These are phyloP conservation scores for Debaryomyces hansenii DNA, from an alignment of 805 yeast genomes.

Conservation along the genomic window DNA sequence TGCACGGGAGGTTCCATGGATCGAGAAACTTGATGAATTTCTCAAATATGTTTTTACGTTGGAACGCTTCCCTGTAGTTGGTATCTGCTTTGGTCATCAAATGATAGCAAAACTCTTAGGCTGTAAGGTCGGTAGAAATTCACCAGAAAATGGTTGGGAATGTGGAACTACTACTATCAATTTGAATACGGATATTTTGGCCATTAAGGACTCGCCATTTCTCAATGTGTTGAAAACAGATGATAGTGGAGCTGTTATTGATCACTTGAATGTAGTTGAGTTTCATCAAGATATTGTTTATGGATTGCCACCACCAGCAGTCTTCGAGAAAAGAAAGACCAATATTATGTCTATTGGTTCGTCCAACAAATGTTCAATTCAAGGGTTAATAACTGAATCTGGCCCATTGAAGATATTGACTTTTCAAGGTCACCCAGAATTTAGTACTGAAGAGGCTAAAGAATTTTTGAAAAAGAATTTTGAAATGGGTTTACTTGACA, in stretches of 20 bases:
- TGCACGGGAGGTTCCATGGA: constrained; percentile 40
- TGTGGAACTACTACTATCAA: constrained; percentile 55
- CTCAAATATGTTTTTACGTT: constrained; percentile 16
- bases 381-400: constrained; percentile 56
- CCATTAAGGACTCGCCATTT: constrained; percentile 23
- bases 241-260: constrained; percentile 30
- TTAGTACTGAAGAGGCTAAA: constrained; percentile 36
- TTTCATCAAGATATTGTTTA: constrained; percentile 41
- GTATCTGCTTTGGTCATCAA: constrained; percentile 90
- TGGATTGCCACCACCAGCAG: constrained; percentile 38
- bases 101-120: constrained; percentile 68
- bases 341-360: constrained; percentile 47
- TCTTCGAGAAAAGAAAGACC: constrained; percentile 20
- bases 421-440: constrained; percentile 93
- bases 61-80: constrained; percentile 47
- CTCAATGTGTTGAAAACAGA: constrained; percentile 36
- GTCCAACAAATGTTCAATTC: constrained; percentile 56
- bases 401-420: constrained; percentile 55
- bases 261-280: constrained; percentile 36
- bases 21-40: constrained; percentile 38
- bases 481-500: constrained; percentile 19
- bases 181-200: constrained; percentile 42
- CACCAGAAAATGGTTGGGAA: constrained; percentile 65
- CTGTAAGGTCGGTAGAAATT: constrained; percentile 53
- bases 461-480: constrained; percentile 21